phyloP scores from a whole-genome alignment of 805 yeast genomes.

The Ogataea philodendri region DNA sequence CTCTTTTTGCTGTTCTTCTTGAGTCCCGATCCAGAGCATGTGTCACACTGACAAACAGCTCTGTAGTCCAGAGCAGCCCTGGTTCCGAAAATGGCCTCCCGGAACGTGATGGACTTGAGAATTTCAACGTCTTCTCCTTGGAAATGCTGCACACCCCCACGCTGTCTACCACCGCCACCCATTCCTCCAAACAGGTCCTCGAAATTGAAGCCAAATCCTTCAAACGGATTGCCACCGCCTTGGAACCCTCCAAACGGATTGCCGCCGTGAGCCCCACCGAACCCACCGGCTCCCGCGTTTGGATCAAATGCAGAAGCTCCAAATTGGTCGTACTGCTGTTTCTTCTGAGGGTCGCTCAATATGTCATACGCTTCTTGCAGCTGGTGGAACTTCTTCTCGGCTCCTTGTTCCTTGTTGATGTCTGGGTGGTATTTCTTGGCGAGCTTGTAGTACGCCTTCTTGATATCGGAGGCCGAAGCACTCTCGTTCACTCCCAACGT shows the following conservation, averaged over 20 bases:
- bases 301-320: slow-evolving; percentile 84
- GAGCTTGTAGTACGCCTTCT: slow-evolving; percentile 88
- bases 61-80: slow-evolving; percentile 65
- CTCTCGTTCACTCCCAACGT: slow-evolving; percentile 70
- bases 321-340: slow-evolving; percentile 85
- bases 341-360: slow-evolving; percentile 77
- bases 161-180: slow-evolving; percentile 37
- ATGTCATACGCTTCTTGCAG: slow-evolving; percentile 94
- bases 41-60: slow-evolving; percentile 70
- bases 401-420: slow-evolving; percentile 85
- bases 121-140: slow-evolving; percentile 89
- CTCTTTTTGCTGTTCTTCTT: slow-evolving; percentile 69
- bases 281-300: slow-evolving; percentile 41
- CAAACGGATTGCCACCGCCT: slow-evolving; percentile 31
- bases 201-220: slow-evolving; percentile 38
- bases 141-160: slow-evolving; percentile 66
- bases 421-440: slow-evolving; percentile 97
- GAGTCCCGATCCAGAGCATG: slow-evolving; percentile 85
- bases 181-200: slow-evolving; percentile 64
- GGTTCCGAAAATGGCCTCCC: slow-evolving; percentile 84
- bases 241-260: slow-evolving; percentile 33
- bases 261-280: slow-evolving; percentile 49
- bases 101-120: slow-evolving; percentile 67
- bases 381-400: slow-evolving; percentile 87
- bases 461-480: slow-evolving; percentile 82